A percentile compares a stretch with the other conserved stretches of the same genome.
Conservation (phyloP, 2,329 filamentous ascomycete species). For the Xylaria sp. region DNA sequence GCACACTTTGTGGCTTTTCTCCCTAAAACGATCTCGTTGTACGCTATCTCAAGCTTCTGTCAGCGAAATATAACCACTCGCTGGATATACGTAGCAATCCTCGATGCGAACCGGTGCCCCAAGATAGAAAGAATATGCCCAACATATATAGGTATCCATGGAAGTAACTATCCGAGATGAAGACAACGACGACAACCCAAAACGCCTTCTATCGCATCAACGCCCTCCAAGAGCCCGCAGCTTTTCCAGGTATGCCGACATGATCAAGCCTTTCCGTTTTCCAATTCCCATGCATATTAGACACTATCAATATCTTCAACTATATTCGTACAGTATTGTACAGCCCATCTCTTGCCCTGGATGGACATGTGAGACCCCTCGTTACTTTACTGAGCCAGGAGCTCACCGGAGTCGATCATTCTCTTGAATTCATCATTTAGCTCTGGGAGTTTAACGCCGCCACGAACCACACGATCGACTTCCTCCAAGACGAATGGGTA, state of each 20-base stretch:
- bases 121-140: neutral
- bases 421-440: constrained; percentile 56
- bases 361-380: neutral
- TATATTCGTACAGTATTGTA: constrained; percentile 31
- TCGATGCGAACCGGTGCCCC: neutral
- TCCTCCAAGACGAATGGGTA: constrained; percentile 67
- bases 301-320: constrained; percentile 4
- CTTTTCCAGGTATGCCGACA: constrained; percentile 6
- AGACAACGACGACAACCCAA: neutral
- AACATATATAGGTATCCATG: neutral
- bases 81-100: neutral
- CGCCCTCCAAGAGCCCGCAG: neutral
- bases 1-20: neutral
- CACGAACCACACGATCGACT: constrained; percentile 63
- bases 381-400: constrained; percentile 45
- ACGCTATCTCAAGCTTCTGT: neutral
- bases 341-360: constrained; percentile 5
- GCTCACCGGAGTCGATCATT: constrained; percentile 55
- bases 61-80: neutral
- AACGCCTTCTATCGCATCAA: constrained; percentile 1
- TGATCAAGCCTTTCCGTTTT: neutral
- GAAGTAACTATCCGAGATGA: constrained; percentile 2
- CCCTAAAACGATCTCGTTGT: neutral
- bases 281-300: neutral
- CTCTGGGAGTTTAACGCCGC: constrained; percentile 56